Base-by-base conservation (phyloP, 768 basidiomycete species). In the Suillus plorans region DNA sequence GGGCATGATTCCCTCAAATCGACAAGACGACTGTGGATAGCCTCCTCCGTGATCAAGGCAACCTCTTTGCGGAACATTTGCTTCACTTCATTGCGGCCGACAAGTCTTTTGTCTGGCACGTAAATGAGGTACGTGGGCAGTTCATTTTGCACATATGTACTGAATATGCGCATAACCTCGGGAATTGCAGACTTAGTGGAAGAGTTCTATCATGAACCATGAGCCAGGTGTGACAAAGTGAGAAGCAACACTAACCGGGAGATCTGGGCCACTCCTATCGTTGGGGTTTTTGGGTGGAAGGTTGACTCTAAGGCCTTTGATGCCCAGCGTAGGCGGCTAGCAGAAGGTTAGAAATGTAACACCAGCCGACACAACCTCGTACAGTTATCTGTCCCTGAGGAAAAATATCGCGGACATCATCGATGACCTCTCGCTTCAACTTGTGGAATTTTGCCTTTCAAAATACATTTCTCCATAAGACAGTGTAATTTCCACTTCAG, bases 81-180 rank as follows among this genome's bases (percentile, higher is more conserved):
- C 49, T 75, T 76, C 25, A 74, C 73, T 1, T 76, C 70, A n/a
- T 76, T 68, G 25, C 74, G 74, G 4, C 75, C 76, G 34, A 74
- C 34, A 13, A 74, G 68, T 45, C 42, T 71, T 61, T 66, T 74
- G 2, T 70, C 68, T 14, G 70, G 63, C 56, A 75, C 73, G 47
- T 74, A 47, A 4, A 74, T 67, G 3, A 74, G 73, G 62, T 76
- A 70, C 41, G 73, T 69, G 9, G 74, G 74, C 1, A 74, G 60
- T 58, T 76, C 74, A 50, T 74, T 74, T 66, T 76, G 74, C 63
- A 69, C 73, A 20, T 70, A 70, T 28, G 59, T 63, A 34, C 45
- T 60, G n/a, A 66, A 74, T 22, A 31, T 42, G 20, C 61, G 66
- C 68, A 73, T 75, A 61, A 74, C 70, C 28, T 74, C 75, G 22